Evolutionary conservation across 257 asterid genomes (phyloP).

Genomic region (Solanum virginianum): DNA sequence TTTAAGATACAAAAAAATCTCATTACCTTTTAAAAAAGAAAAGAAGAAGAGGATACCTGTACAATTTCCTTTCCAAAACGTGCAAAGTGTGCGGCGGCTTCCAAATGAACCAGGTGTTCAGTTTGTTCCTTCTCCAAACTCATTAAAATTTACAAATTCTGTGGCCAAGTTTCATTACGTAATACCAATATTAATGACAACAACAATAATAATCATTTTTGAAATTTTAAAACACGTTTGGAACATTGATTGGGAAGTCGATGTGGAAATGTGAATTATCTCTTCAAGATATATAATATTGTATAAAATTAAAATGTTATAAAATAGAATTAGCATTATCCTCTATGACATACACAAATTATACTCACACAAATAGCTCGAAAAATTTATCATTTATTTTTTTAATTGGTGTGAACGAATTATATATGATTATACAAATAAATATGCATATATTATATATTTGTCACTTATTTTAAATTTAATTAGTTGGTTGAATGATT

Average conservation of each 20-base stretch:
- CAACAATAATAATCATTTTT: too few species aligned
- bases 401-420: accelerated
- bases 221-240: not conserved
- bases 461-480: too few species aligned
- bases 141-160: not conserved
- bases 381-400: too few species aligned
- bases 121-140: too few species aligned
- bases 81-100: not conserved
- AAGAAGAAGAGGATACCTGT: too few species aligned
- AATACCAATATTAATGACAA: too few species aligned
- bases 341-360: not conserved
- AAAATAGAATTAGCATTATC: not conserved
- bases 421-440: not conserved
- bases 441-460: not conserved
- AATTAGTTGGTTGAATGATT: too few species aligned
- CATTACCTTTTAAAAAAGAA: too few species aligned
- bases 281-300: not conserved
- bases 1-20: too few species aligned
- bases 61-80: not conserved
- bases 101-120: not conserved
- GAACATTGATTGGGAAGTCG: not conserved
- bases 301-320: not conserved
- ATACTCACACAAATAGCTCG: not conserved
- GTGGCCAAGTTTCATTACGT: not conserved
- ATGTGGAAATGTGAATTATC: not conserved